Evolutionary conservation across 345 rosid genomes (phyloP).

Genomic region (Moricandia arvensis): DNA sequence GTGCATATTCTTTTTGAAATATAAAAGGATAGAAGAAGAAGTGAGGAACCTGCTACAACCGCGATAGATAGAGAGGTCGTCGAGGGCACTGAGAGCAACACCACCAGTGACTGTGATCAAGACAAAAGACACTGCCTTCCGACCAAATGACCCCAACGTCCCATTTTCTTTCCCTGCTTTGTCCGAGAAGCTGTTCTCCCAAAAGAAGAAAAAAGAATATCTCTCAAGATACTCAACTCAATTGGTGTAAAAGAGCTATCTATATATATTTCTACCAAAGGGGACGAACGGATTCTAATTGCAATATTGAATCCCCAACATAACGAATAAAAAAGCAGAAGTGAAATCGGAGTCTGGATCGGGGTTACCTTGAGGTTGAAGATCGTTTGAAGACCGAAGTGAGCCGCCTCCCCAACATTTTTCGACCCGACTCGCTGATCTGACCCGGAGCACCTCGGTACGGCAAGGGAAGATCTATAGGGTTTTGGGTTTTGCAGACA

Average conservation of each 20-base stretch:
- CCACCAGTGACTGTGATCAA: constrained; percentile 89
- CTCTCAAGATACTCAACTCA: too few relatives aligned
- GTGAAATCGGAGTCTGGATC: too few relatives aligned
- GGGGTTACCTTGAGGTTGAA: constrained; percentile 52
- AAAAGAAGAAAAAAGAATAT: too few relatives aligned
- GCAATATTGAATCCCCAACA: too few relatives aligned
- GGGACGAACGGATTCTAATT: background rate
- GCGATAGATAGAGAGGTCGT: constrained; percentile 78
- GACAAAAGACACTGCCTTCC: constrained; percentile 76
- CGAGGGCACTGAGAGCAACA: constrained; percentile 88
- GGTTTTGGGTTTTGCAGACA: constrained; percentile 31
- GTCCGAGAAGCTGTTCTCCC: constrained; percentile 32
- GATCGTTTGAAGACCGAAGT: constrained; percentile 55
- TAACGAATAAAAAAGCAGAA: too few relatives aligned
- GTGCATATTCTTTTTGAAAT: too few relatives aligned
- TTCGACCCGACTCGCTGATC: constrained; percentile 25
- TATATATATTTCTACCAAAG: too few relatives aligned
- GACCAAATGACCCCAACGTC: constrained; percentile 43
- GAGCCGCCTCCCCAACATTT: constrained; percentile 58
- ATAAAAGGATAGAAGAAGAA: too few relatives aligned
- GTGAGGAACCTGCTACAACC: constrained; percentile 79
- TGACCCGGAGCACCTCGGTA: constrained; percentile 11
- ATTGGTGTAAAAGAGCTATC: too few relatives aligned
- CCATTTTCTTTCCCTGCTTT: too few relatives aligned
- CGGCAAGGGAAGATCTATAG: background rate